Evolutionary conservation across 2,329 filamentous ascomycete species (phyloP), one percentile per base, ranked within the genome.

Genomic region (Penicillium sp.): DNA sequence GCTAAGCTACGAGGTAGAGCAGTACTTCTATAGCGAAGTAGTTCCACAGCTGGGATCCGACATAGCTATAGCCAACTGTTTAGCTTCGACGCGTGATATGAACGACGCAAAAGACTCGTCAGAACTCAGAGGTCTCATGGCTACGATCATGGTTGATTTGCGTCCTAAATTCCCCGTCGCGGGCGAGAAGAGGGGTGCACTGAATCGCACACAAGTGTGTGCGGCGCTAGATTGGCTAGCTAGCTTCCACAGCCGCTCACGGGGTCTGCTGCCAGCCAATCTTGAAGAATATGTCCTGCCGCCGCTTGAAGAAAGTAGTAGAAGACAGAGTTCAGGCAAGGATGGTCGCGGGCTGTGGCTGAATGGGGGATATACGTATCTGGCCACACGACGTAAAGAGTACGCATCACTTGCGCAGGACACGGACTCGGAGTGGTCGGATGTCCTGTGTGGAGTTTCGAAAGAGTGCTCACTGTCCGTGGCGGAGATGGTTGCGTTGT

Each of bases 351-450:
- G 70, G 5, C 58, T 84, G 2, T 88, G 86, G 86, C 69, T 85
- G 7, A 86, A 88, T 41, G 86, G 86, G 1, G 86, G 86, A 0
- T 89, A 89, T 63, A 88, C 85, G 0, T 88, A 88, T 61, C 81
- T 89, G 0, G 82, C 84, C 0, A 89, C 86, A 0, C 78, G 86
- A 5, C 75, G 75, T 8, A 78, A 69, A 17, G 86, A 89, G 65
- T 87, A 83, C 56, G 66, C 65, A 0, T 71, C 68, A 0, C 77
- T 88, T 0, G 71, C 64, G 0, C 59, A 68, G 0, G 81, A 84
- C 45, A 56, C 64, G 0, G 69, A 74, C 16, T 82, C 80, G 0
- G 83, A 86, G 64, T 88, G 85, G 84, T 80, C 75, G 0, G 60
- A 68, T 1, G 67, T 73, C 0, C 74, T 88, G 8, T 85, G 84